Evolutionary conservation across 768 basidiomycete species (phyloP).

Genomic region (Kwoniella bestiolae): DNA sequence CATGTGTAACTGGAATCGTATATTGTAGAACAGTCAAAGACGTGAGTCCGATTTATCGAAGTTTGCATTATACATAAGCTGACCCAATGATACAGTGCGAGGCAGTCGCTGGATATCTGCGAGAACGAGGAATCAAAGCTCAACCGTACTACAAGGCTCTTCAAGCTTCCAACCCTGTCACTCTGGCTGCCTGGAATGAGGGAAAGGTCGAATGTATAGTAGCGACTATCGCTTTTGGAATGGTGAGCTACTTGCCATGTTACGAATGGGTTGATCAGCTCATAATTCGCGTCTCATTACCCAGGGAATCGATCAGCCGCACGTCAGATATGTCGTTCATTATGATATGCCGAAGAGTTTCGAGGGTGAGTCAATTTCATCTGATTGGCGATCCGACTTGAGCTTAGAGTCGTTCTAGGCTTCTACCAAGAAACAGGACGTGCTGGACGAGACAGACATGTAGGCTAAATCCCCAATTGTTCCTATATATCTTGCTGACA

Average conservation of each 20-base stretch:
- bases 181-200: conserved; percentile 37
- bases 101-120: conserved; percentile 39
- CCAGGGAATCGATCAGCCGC: conserved; percentile 57
- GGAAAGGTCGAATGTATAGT: conserved; percentile 43
- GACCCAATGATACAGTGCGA: conserved; percentile 44
- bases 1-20: conserved; percentile 51
- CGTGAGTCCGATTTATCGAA: conserved; percentile 27
- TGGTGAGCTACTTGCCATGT: conserved; percentile 45
- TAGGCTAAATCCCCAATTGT: conserved; percentile 28
- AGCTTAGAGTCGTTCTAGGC: conserved; percentile 17
- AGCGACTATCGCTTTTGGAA: conserved; percentile 58
- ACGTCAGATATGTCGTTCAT: conserved; percentile 58
- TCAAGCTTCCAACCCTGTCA: conserved; percentile 16
- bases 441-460: conserved; percentile 57
- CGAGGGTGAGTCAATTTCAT: conserved; percentile 41
- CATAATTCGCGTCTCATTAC: not conserved
- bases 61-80: not conserved
- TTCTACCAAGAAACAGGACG: conserved; percentile 58
- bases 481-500: too few species aligned
- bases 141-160: conserved; percentile 21
- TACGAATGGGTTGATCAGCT: not conserved
- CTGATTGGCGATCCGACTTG: not conserved
- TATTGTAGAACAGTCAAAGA: conserved; percentile 48
- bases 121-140: conserved; percentile 36
- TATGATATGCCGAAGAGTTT: conserved; percentile 57